Base-by-base conservation (phyloP, 139 green algal genomes). In the Chlorella ohadii region DNA sequence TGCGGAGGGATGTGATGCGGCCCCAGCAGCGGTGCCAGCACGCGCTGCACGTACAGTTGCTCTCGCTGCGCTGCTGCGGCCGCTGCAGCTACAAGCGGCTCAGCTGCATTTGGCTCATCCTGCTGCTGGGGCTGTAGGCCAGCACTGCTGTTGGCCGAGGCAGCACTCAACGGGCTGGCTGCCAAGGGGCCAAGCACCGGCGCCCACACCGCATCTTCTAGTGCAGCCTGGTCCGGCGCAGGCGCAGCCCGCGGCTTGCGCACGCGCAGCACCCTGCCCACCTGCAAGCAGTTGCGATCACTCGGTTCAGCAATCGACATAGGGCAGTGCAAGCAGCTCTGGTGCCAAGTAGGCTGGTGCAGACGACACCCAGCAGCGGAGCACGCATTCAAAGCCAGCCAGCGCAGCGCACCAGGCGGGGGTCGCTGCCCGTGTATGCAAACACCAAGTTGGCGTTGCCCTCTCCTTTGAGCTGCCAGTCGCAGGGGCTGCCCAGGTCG, bases 371-470 rank as follows among this genome's bases (percentile, higher is more conserved):
- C 2, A 59, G 51, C 44, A 59, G 51, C 51, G 51, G 2, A 59
- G 51, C 51, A 59, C 44, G 51, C 12, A 2, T 4, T 59, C 12
- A 4, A 22, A 59, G 51, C 51, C 51, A 59, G 3, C 72, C 85
- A 86, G 72, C 44, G 57, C 3, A 56, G 57, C 81, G 59, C 78
- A 89, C 88, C 85, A 91, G 74, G 23, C 38, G 11, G 51, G 31
- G 20, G 12, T 39, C 3, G 12, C 9, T 59, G 0, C 55, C 87
- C 4, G 64, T 55, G 36, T 90, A 91, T 17, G 47, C 73, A n/a
- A 92, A 86, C 39, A 93, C 90, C 28, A 86, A 59, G 68, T 93
- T 93, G 4, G 90, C 90, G 44, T 89, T 90, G 34, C 90, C 90
- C 59, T 93, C 82, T 31, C 88, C 90, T 55, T 85, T 88, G 31